Evolutionary conservation across 2,329 filamentous ascomycete species (phyloP), one percentile per base, ranked within the genome.

Genomic region (Colletotrichum viniferum): DNA sequence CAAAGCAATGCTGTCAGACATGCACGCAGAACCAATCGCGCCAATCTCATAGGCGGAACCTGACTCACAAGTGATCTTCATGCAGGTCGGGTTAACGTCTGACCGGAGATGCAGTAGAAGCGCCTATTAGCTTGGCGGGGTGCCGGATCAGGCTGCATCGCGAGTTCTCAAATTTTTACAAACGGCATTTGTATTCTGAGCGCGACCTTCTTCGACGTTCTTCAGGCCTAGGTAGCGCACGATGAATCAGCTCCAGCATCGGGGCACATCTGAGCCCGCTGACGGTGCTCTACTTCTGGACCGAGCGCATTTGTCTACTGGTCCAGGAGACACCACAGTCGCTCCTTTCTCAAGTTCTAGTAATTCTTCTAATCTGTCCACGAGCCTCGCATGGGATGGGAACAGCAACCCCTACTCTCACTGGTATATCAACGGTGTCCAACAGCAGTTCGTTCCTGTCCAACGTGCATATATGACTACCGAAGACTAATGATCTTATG

Each of bases 401-500:
- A 0, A 13, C 5, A 48, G 10, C 10, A 48, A 48, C 3, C 43
- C 18, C 18, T 48, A 48, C n/a, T n/a, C 43, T 21, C n/a, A 21
- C 3, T 48, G 43, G 43, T 48, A 48, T 48, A 48, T 1, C 43
- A 48, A 48, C 3, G 21, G 43, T 7, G 10, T 13, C n/a, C 43
- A 48, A 4, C 43, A 48, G 0, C 43, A 13, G 43, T 48, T 48
- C 3, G 43, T 48, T 0, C 43, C 5, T 0, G 0, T 0, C 43
- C 1, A 48, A 5, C 5, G 1, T 48, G 43, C 18, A 48, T 48
- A 1, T 3, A 13, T 21, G 18, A 5, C 18, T 2, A 3, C 5
- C 1, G 1, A 12, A 48, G 1, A 4, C 18, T 48, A 48, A n/a
- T 0, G 0, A 2, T 48, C 5, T 21, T 7, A 1, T 21, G 0